Conservation (phyloP, 2,329 filamentous ascomycete genomes). For the Taxawa tesnikishii region DNA sequence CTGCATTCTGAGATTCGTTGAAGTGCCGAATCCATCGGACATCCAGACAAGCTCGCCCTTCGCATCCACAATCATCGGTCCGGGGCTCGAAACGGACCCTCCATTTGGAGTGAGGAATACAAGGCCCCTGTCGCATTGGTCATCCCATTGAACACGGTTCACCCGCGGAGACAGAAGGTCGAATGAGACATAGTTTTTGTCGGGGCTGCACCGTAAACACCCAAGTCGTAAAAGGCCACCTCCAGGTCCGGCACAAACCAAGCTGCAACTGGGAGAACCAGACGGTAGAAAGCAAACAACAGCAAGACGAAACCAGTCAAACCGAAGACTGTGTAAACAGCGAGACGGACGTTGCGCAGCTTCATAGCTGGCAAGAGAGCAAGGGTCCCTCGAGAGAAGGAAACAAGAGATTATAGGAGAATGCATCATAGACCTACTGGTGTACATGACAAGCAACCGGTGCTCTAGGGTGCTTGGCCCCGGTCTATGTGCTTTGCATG, state of each 20-base stretch:
- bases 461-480: no score
- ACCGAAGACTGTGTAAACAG: conserved; percentile 1
- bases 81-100: conserved; percentile 15
- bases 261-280: conserved; percentile 16
- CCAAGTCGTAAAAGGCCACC: conserved; percentile 18
- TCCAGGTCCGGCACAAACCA: conserved; percentile 16
- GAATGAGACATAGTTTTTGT: conserved; percentile 15
- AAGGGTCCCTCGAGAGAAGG: no score
- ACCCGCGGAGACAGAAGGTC: conserved; percentile 13
- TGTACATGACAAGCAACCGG: no score
- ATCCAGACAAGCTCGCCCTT: conserved; percentile 20
- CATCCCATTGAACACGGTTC: conserved; percentile 17
- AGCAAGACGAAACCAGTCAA: conserved; percentile 5
- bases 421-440: no score
- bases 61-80: conserved; percentile 21
- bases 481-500: no score
- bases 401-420: no score
- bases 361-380: no score
- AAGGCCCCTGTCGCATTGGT: conserved; percentile 15
- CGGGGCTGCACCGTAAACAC: conserved; percentile 17
- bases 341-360: conserved; percentile 2
- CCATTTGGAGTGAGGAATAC: conserved; percentile 19
- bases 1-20: conserved; percentile 20
- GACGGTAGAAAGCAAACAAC: conserved; percentile 14
- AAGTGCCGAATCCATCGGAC: conserved; percentile 14